Evolutionary conservation across 225 moss, liverwort and hornwort genomes (phyloP).

Genomic region (Anthoceros angustus): DNA sequence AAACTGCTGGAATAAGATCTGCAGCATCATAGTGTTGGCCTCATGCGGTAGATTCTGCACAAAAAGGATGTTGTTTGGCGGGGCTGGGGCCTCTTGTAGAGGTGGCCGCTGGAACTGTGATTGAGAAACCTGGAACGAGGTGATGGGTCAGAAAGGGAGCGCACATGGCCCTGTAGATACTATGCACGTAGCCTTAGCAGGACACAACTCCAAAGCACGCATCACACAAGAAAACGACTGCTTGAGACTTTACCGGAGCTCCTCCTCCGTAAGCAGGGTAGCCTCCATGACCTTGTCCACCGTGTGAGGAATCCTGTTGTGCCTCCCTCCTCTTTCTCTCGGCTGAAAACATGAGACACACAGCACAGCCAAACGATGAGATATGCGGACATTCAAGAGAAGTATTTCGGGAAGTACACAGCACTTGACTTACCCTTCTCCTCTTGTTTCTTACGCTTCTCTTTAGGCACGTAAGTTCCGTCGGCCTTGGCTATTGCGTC

Average conservation of each 20-base stretch:
- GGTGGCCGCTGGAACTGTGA: conserved; percentile 69
- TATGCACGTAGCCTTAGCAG: too few species aligned
- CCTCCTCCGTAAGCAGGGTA: conserved; percentile 73
- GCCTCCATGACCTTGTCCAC: conserved; percentile 33
- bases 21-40: conserved; percentile 56
- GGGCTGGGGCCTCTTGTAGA: conserved; percentile 77
- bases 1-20: conserved; percentile 88
- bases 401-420: background rate
- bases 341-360: conserved; percentile 30
- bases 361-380: background rate
- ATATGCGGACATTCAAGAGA: background rate
- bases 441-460: conserved; percentile 96
- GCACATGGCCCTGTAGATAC: background rate
- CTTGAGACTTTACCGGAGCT: conserved; percentile 41
- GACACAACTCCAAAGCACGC: background rate
- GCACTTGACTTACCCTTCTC: conserved; percentile 47
- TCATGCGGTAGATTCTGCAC: conserved; percentile 93
- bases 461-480: conserved; percentile 76
- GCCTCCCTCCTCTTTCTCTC: conserved; percentile 92
- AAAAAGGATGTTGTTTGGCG: conserved; percentile 88
- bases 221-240: background rate
- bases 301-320: conserved; percentile 48
- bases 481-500: conserved; percentile 92
- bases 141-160: background rate
- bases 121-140: conserved; percentile 34